Evolutionary conservation across 2,329 filamentous ascomycete genomes (phyloP).

Genomic region (Alternaria brassicicola): DNA sequence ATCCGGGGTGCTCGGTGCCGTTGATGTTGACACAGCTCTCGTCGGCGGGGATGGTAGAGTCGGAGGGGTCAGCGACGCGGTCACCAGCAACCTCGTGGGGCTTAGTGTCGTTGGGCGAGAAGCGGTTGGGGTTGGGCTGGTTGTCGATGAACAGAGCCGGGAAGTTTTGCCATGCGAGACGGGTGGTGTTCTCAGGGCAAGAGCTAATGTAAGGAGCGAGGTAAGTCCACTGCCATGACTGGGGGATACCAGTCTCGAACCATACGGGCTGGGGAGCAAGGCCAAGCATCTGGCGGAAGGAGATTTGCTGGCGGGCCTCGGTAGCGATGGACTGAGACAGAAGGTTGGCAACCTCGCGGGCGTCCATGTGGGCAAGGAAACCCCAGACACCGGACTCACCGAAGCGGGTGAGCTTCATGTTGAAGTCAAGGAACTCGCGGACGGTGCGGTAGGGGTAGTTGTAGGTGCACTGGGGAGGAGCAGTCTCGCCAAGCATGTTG

Average conservation of each 20-base stretch:
- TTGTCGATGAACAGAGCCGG: conserved; percentile 74
- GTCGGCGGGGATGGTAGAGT: conserved; percentile 51
- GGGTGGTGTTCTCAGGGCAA: conserved; percentile 74
- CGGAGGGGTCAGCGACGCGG: conserved; percentile 62
- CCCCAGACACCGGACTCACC: conserved; percentile 82
- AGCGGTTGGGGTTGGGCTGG: conserved; percentile 74
- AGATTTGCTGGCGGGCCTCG: conserved; percentile 82
- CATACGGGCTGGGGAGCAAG: conserved; percentile 82
- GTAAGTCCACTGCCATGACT: conserved; percentile 84
- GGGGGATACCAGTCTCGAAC: conserved; percentile 80
- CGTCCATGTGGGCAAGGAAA: conserved; percentile 78
- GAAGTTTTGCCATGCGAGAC: conserved; percentile 85
- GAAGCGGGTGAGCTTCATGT: conserved; percentile 81
- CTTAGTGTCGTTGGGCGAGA: conserved; percentile 66
- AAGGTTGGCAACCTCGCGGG: conserved; percentile 73
- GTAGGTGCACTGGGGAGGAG: conserved; percentile 78
- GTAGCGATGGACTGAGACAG: conserved; percentile 77
- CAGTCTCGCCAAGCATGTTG: conserved; percentile 75
- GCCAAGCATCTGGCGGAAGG: conserved; percentile 82
- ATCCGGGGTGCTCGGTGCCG: conserved; percentile 58
- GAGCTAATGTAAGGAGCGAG: conserved; percentile 80
- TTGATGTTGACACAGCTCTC: conserved; percentile 66
- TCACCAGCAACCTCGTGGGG: conserved; percentile 69
- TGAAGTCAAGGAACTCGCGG: conserved; percentile 80
- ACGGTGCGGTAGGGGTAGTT: conserved; percentile 79